Evolutionary conservation across 2,329 filamentous ascomycete species (phyloP), one percentile per base, ranked within the genome.

Genomic region (Paracorniculantispora psalliotae): DNA sequence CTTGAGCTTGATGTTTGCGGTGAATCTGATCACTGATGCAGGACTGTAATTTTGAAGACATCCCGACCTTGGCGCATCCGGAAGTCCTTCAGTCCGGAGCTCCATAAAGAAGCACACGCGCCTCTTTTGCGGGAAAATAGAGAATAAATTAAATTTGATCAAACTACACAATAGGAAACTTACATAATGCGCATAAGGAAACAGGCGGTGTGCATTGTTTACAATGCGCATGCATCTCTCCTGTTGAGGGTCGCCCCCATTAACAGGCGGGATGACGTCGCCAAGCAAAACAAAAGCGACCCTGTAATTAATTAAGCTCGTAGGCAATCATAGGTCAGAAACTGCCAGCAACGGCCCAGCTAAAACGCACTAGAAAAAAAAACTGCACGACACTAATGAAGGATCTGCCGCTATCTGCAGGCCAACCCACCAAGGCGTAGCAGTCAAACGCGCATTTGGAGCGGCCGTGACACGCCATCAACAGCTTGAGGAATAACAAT

Each of bases 381-480:
- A 57, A 30, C 5, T 7, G 6, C 2, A 47, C 5, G 21, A 25
- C 23, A 12, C 19, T n/a, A 37, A 25, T n/a, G 5, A 30, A 23
- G 12, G 15, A 39, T 56, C 21, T 26, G 43, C 53, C 9, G 9
- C 30, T 15, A 37, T n/a, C 48, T 25, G 30, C 33, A n/a, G 33
- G 48, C 21, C 49, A 23, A 30, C 23, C 26, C 30, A 21, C 30
- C 10, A 48, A 19, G 4, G 6, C 9, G 43, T 17, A 12, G 21
- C 8, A 43, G 39, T n/a, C 41, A 56, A 46, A 56, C 53, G 43
- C 53, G 53, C 52, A 35, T 55, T n/a, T 25, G 49, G 49, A 30
- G 50, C 25, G 37, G 52, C 21, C 21, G 28, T 21, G 43, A 56
- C 53, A 56, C 53, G 53, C 28, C 41, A 43, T 37, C 2, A 23